Conservation (phyloP, 148 eudicot species). For the Fagopyrum homotropicum region DNA sequence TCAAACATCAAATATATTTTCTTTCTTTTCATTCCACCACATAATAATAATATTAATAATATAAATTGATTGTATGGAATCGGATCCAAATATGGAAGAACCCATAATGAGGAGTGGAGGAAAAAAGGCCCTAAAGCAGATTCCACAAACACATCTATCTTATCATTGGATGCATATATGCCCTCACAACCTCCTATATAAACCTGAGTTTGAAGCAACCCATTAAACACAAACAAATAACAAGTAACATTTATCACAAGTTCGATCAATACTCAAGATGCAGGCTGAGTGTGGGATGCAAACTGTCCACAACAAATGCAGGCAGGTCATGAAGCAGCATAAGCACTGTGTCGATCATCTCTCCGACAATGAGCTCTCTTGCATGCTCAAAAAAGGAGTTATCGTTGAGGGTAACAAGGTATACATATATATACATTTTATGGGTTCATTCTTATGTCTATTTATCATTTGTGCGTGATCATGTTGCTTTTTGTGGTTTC, state of each 20-base stretch:
- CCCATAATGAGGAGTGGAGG: not conserved
- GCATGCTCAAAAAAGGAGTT: conserved; percentile 9
- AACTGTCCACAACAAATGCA: conserved; percentile 3
- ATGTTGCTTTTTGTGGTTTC: not conserved
- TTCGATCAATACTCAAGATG: not conserved
- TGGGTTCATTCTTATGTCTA: too few relatives aligned
- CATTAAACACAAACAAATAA: not conserved
- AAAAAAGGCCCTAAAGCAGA: not conserved
- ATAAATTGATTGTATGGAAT: not conserved
- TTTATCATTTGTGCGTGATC: not conserved
- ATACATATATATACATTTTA: not conserved
- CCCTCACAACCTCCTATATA: conserved; percentile 5
- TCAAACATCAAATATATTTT: not conserved
- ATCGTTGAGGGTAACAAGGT: conserved; percentile 8
- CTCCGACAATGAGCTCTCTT: conserved; percentile 1
- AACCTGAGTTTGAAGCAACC: not conserved
- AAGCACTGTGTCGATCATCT: conserved; percentile 3
- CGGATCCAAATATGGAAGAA: not conserved
- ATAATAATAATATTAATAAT: too few relatives aligned
- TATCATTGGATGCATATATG: not conserved
- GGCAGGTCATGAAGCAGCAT: not conserved
- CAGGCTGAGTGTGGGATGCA: conserved; percentile 6
- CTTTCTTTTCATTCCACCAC: not conserved
- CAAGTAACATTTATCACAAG: not conserved
- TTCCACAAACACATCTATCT: not conserved